Percentiles rank a stretch among this genome's conserved stretches.
Evolutionary conservation across 2,329 filamentous ascomycete species (phyloP).

Genomic region (Xylaria sp.): DNA sequence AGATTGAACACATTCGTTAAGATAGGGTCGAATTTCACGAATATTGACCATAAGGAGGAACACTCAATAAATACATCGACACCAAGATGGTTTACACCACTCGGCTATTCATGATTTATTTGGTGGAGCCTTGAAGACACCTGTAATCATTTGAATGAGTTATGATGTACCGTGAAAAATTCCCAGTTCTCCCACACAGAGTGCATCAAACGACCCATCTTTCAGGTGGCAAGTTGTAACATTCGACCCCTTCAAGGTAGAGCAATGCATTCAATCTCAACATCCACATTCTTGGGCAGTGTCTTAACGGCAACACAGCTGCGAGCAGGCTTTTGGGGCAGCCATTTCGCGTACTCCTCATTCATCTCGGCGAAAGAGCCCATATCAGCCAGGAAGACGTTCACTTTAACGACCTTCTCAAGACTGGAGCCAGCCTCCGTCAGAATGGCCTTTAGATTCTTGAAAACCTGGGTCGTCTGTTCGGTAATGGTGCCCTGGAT

Average conservation of each 20-base stretch:
- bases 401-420: slow-evolving; percentile 86
- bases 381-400: slow-evolving; percentile 94
- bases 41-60: background rate
- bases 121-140: background rate
- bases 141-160: background rate
- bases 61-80: background rate
- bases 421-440: slow-evolving; percentile 82
- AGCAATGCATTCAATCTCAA: slow-evolving; percentile 92
- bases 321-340: slow-evolving; percentile 84
- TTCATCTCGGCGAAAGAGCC: slow-evolving; percentile 89
- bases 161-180: background rate
- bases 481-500: slow-evolving; percentile 70
- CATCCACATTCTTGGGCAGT: slow-evolving; percentile 84
- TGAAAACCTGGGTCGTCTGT: slow-evolving; percentile 70
- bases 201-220: background rate
- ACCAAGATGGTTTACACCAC: background rate
- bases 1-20: background rate
- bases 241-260: slow-evolving; percentile 56
- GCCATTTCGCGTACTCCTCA: slow-evolving; percentile 83
- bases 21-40: background rate
- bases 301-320: slow-evolving; percentile 92
- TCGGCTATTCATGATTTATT: background rate
- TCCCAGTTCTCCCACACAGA: background rate
- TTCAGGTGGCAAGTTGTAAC: background rate
- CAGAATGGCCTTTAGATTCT: slow-evolving; percentile 87